A percentile compares a stretch with the other conserved stretches of the same genome.
Evolutionary conservation across 1,139 yeast species (phyloP).

Genomic region (Candida gigantensis): DNA sequence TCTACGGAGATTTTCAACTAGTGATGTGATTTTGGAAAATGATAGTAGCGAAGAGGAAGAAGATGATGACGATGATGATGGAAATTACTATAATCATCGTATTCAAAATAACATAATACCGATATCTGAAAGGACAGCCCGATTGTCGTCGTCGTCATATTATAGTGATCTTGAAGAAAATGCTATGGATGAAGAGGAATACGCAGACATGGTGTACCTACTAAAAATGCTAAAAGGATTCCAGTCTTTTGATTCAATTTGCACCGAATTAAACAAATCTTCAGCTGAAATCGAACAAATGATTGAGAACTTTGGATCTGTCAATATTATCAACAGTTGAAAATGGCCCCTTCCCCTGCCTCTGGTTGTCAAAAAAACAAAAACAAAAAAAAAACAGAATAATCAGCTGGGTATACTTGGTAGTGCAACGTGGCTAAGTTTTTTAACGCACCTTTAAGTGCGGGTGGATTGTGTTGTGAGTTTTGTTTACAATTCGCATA

Average conservation of each 20-base stretch:
- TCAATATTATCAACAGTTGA: constrained; percentile 42
- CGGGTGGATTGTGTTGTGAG: constrained; percentile 12
- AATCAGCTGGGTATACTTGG: too few relatives aligned
- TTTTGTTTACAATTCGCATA: constrained; percentile 1
- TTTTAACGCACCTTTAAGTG: too few relatives aligned
- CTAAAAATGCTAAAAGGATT: constrained; percentile 56
- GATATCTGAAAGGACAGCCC: constrained; percentile 6
- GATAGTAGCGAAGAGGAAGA: constrained; percentile 23
- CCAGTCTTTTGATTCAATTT: constrained; percentile 70
- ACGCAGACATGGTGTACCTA: constrained; percentile 26
- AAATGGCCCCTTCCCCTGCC: too few relatives aligned
- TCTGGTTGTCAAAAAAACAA: too few relatives aligned
- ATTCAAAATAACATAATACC: constrained; percentile 7
- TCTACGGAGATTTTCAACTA: constrained; percentile 8
- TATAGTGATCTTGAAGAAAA: constrained; percentile 11
- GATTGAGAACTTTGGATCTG: constrained; percentile 45
- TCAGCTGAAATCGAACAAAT: constrained; percentile 55
- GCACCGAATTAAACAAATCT: constrained; percentile 65
- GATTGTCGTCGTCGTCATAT: constrained; percentile 13
- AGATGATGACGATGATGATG: constrained; percentile 15
- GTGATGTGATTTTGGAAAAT: constrained; percentile 15
- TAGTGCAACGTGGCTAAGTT: constrained; percentile 3
- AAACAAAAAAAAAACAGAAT: too few relatives aligned
- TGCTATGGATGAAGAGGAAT: constrained; percentile 20
- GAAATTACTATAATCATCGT: constrained; percentile 4